Conservation (phyloP, 352 stramenopile genomes). For the Globisporangium paroecandrum region DNA sequence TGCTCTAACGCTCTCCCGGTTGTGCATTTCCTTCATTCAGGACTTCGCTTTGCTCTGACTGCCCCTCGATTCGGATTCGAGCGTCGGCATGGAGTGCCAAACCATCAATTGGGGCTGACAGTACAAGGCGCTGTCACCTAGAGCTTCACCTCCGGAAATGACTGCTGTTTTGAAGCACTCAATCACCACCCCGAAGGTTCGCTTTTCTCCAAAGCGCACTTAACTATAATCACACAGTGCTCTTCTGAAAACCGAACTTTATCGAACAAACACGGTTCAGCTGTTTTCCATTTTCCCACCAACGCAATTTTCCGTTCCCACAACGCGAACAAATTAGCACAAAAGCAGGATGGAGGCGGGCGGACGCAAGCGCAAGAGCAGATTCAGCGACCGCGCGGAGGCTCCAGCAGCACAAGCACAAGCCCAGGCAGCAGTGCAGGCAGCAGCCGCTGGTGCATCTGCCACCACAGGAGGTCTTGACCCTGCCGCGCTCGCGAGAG, state of each 20-base stretch:
- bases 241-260: background rate
- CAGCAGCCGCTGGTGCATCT: background rate
- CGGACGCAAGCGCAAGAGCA: conserved; percentile 76
- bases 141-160: too few species aligned
- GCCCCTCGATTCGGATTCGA: too few species aligned
- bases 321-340: conserved; percentile 11
- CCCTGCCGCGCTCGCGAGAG: conserved; percentile 60
- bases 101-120: too few species aligned
- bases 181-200: too few species aligned
- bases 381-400: conserved; percentile 61
- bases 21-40: too few species aligned
- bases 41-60: too few species aligned
- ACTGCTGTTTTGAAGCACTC: too few species aligned
- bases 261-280: background rate
- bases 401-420: conserved; percentile 5
- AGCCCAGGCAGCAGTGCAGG: background rate
- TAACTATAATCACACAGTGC: too few species aligned
- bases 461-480: conserved; percentile 22
- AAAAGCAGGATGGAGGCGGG: conserved; percentile 18
- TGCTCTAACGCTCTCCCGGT: too few species aligned
- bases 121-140: too few species aligned
- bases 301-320: background rate
- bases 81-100: too few species aligned
- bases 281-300: background rate
- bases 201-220: too few species aligned